These are phyloP conservation scores for Rubus parviflorus DNA, from an alignment of 306 rosid species.

Conservation along the genomic window DNA sequence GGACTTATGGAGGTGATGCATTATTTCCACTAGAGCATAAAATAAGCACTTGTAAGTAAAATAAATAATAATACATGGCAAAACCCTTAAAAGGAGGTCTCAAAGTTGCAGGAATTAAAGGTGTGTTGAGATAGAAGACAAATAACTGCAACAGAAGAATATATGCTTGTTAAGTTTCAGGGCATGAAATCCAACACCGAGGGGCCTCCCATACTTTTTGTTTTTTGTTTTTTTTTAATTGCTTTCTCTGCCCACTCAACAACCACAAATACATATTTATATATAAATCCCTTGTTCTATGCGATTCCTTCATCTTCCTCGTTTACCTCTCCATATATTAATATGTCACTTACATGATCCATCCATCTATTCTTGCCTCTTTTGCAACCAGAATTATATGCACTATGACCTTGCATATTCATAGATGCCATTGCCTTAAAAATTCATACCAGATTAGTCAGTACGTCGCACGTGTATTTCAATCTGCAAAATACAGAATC, in stretches of 20 bases:
- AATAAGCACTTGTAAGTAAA: constrained; percentile 33
- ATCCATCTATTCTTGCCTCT: too few relatives aligned
- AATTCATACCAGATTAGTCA: too few relatives aligned
- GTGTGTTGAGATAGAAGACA: constrained; percentile 53
- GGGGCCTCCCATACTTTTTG: constrained; percentile 32
- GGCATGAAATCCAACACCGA: constrained; percentile 41
- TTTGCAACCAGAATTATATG: too few relatives aligned
- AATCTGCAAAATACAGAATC: too few relatives aligned
- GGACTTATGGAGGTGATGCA: constrained; percentile 21
- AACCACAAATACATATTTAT: too few relatives aligned
- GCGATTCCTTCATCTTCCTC: too few relatives aligned
- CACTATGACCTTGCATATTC: too few relatives aligned
- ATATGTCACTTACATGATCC: too few relatives aligned
- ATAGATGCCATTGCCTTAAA: too few relatives aligned
- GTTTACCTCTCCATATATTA: too few relatives aligned
- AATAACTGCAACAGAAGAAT: constrained; percentile 51
- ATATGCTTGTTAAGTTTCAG: constrained; percentile 56
- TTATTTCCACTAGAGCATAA: constrained; percentile 24
- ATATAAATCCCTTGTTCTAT: too few relatives aligned
- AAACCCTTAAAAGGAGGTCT: constrained; percentile 49
- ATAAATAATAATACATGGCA: constrained; percentile 37
- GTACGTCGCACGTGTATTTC: too few relatives aligned
- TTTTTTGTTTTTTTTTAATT: constrained; percentile 30
- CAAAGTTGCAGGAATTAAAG: constrained; percentile 57
- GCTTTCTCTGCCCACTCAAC: constrained; percentile 35